phyloP scores from a whole-genome alignment of 1,284 basidiomycete species.

The Marasmius fiardii region DNA sequence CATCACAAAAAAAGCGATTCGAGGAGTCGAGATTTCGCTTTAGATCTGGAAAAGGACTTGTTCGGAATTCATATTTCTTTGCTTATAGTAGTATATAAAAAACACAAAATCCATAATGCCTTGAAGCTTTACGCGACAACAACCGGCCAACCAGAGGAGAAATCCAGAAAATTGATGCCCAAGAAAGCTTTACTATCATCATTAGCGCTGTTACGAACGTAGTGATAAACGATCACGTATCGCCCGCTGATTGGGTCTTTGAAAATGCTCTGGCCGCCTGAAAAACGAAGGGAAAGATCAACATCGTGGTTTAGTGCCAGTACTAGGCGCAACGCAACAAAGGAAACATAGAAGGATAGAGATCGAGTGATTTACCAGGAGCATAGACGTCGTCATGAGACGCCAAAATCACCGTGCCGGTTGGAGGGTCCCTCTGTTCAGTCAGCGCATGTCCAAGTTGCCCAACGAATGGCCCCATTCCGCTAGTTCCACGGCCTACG shows the following conservation, averaged over 20 bases:
- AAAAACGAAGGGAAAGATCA: neutral
- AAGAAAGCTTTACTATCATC: slow-evolving; percentile 13
- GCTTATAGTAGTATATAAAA: too few relatives aligned
- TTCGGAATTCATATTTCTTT: too few relatives aligned
- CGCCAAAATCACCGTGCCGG: slow-evolving; percentile 29
- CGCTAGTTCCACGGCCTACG: slow-evolving; percentile 25
- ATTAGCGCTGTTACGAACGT: slow-evolving; percentile 14
- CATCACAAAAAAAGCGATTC: too few relatives aligned
- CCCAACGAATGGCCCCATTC: slow-evolving; percentile 27
- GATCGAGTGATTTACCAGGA: slow-evolving; percentile 21
- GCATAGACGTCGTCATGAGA: slow-evolving; percentile 32
- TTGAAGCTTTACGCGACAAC: slow-evolving; percentile 7
- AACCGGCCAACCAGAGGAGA: slow-evolving; percentile 18
- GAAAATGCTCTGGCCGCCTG: slow-evolving; percentile 17
- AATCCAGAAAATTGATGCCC: slow-evolving; percentile 20
- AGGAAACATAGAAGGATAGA: neutral
- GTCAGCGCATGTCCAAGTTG: slow-evolving; percentile 20
- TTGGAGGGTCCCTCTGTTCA: slow-evolving; percentile 16
- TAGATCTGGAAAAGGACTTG: too few relatives aligned
- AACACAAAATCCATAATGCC: too few relatives aligned
- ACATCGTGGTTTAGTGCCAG: too few relatives aligned
- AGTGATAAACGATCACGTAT: slow-evolving; percentile 22
- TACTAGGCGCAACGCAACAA: neutral
- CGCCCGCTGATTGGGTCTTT: slow-evolving; percentile 14
- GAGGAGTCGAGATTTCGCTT: too few relatives aligned